Conservation (phyloP, 805 yeast species). For the Saccharomycopsis sp. region DNA sequence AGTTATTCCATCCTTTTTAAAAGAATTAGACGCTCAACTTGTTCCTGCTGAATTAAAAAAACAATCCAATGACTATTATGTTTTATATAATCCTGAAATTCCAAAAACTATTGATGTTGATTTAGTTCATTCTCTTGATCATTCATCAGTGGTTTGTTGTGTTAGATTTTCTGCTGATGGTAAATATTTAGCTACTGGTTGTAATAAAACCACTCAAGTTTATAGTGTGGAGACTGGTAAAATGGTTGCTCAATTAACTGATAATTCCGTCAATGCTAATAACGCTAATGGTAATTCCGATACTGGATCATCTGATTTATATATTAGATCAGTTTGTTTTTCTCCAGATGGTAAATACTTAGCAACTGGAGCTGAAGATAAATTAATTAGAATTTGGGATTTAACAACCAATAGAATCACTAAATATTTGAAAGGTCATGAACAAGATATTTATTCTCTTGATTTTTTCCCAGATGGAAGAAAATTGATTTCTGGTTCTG, state of each 20-base stretch:
- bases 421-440: conserved; percentile 84
- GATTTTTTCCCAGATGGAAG: conserved; percentile 94
- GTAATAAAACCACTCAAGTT: conserved; percentile 92
- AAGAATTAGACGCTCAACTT: conserved; percentile 68
- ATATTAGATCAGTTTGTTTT: conserved; percentile 91
- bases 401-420: conserved; percentile 75
- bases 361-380: conserved; percentile 78
- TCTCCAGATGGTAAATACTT: conserved; percentile 79
- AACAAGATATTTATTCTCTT: conserved; percentile 92
- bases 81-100: conserved; percentile 82
- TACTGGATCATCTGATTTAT: conserved; percentile 52
- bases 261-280: conserved; percentile 57
- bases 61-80: conserved; percentile 75
- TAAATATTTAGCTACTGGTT: conserved; percentile 88
- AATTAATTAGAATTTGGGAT: conserved; percentile 93
- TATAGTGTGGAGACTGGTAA: conserved; percentile 89
- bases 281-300: conserved; percentile 25
- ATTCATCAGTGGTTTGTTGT: conserved; percentile 92
- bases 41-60: conserved; percentile 73
- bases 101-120: conserved; percentile 73
- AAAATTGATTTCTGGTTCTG: conserved; percentile 88
- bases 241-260: conserved; percentile 74
- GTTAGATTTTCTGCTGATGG: conserved; percentile 90
- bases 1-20: conserved; percentile 53
- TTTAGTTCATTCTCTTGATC: conserved; percentile 81